Conservation (phyloP, 225 moss, liverwort and hornwort genomes). For the Rhytidiadelphus loreus region DNA sequence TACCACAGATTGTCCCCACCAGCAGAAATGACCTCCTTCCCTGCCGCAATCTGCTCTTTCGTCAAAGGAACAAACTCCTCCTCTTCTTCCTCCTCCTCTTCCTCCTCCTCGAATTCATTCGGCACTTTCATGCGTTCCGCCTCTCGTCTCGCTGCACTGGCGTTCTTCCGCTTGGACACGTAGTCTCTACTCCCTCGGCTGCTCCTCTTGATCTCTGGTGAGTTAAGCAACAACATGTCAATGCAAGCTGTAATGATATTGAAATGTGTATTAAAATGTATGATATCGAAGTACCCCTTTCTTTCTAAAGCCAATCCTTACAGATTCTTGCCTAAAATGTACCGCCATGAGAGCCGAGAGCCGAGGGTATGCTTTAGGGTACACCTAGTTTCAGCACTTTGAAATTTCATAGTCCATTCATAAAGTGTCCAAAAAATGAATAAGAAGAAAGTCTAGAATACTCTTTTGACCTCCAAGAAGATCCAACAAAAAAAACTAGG, state of each 20-base stretch:
- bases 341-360: background rate
- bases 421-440: background rate
- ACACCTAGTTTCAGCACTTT: background rate
- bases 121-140: background rate
- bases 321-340: background rate
- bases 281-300: background rate
- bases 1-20: conserved; percentile 25
- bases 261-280: background rate
- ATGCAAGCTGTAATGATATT: background rate
- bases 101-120: conserved; percentile 37
- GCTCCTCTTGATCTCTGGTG: background rate
- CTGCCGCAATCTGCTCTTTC: conserved; percentile 3
- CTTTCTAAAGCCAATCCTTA: background rate
- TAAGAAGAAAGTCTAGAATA: background rate
- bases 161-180: conserved; percentile 32
- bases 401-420: background rate
- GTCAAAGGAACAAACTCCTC: conserved; percentile 9
- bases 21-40: background rate
- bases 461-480: background rate
- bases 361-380: too few species aligned
- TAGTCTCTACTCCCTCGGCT: background rate
- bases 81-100: conserved; percentile 33
- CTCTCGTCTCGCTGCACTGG: background rate
- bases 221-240: background rate
- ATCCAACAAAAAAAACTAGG: background rate